A percentile compares a stretch with the other conserved stretches of the same genome.
phyloP scores from a whole-genome alignment of 1,284 basidiomycete genomes.

The Marasmius tenuissimus region DNA sequence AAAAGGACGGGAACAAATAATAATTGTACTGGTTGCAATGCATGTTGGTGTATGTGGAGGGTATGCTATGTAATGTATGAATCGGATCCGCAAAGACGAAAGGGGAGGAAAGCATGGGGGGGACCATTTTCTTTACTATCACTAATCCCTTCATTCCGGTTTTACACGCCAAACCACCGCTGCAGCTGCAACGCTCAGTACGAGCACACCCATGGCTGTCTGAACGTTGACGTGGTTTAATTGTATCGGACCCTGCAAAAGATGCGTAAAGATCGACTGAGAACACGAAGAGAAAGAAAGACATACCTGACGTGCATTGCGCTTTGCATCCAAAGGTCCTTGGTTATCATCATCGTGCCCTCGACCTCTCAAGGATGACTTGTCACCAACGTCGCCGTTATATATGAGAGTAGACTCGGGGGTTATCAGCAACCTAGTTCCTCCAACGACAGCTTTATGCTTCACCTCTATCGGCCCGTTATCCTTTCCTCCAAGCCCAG shows the following conservation, averaged over 20 bases:
- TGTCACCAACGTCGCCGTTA: not conserved
- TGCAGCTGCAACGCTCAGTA: constrained; percentile 62
- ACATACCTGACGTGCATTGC: constrained; percentile 3
- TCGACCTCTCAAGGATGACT: not conserved
- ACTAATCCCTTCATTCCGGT: constrained; percentile 28
- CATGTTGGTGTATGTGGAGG: no score
- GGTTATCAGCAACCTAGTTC: not conserved
- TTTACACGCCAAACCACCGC: constrained; percentile 71
- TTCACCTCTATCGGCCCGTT: not conserved
- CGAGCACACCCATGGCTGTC: constrained; percentile 57
- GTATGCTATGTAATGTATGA: no score
- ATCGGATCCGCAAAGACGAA: no score
- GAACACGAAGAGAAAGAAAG: not conserved
- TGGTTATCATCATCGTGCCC: not conserved
- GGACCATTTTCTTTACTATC: no score
- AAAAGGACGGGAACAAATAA: no score
- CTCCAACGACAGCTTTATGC: not conserved
- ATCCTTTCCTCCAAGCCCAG: not conserved
- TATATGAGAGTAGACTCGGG: not conserved
- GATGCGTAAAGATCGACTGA: not conserved
- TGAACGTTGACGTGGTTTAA: constrained; percentile 34
- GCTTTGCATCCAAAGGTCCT: not conserved
- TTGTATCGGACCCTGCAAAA: not conserved
- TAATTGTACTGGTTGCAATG: no score
- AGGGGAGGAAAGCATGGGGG: no score